Percentiles rank a stretch among this genome's conserved stretches.
These are phyloP conservation scores for Serendipita indica DNA, from an alignment of 768 basidiomycete species.

Conservation along the genomic window DNA sequence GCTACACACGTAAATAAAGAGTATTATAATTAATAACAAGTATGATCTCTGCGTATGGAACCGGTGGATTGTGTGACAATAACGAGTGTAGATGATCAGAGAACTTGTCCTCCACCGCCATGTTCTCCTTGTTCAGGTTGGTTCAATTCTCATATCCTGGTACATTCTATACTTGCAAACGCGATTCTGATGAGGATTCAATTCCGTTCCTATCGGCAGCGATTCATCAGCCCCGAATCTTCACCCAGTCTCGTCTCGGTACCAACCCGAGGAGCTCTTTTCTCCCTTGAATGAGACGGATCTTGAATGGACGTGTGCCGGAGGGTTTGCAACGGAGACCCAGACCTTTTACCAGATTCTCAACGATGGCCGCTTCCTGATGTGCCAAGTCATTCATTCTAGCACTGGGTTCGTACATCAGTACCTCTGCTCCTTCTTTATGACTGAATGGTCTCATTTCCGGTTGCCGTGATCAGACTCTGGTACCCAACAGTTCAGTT, in stretches of 20 bases:
- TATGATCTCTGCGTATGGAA: too few relatives aligned
- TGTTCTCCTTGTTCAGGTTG: constrained; percentile 75
- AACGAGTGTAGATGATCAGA: too few relatives aligned
- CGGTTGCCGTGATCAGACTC: constrained; percentile 36
- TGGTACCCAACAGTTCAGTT: constrained; percentile 95
- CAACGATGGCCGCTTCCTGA: constrained; percentile 61
- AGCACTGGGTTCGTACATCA: constrained; percentile 57
- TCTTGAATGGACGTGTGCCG: constrained; percentile 65
- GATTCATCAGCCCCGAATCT: constrained; percentile 50
- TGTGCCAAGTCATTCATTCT: constrained; percentile 81
- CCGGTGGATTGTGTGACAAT: too few relatives aligned
- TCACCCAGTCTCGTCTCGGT: constrained; percentile 58
- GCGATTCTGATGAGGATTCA: background rate
- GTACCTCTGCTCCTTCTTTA: constrained; percentile 11
- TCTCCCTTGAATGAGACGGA: constrained; percentile 67
- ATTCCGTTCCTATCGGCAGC: too few relatives aligned
- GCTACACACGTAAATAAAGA: too few relatives aligned
- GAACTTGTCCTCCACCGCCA: constrained; percentile 25
- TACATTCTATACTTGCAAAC: background rate
- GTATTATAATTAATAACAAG: too few relatives aligned
- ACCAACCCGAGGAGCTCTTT: constrained; percentile 41
- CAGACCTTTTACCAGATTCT: constrained; percentile 74
- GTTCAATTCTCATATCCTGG: constrained; percentile 19
- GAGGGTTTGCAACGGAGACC: constrained; percentile 83
- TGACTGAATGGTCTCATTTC: constrained; percentile 12